Conservation (phyloP, 164 flowering plant species). For the Brasenia schreberi region DNA sequence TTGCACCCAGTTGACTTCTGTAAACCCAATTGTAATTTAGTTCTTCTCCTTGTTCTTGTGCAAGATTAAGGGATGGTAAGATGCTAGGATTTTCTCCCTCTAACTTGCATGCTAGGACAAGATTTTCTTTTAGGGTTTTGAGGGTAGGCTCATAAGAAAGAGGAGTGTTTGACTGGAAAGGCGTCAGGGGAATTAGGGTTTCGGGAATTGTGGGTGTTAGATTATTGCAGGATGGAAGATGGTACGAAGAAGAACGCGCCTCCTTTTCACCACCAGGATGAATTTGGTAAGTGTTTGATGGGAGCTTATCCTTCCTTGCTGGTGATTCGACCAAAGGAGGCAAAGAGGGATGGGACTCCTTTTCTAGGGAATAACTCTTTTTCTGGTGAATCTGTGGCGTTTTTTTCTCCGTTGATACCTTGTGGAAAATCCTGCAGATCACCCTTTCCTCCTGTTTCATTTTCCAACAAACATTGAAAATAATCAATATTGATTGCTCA, state of each 20-base stretch:
- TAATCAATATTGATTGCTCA: no score
- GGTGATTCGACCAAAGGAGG: slow-evolving; percentile 23
- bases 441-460: slow-evolving; percentile 75
- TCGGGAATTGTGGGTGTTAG: slow-evolving; percentile 7
- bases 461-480: neutral
- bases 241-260: slow-evolving; percentile 10
- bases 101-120: slow-evolving; percentile 26
- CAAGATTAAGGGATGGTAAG: slow-evolving; percentile 18
- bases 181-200: slow-evolving; percentile 7
- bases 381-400: slow-evolving; percentile 11
- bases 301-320: neutral
- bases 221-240: slow-evolving; percentile 6
- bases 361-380: slow-evolving; percentile 14
- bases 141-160: slow-evolving; percentile 16
- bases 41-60: slow-evolving; percentile 2
- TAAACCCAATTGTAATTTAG: slow-evolving; percentile 12
- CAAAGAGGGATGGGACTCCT: slow-evolving; percentile 11
- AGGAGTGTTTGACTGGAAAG: slow-evolving; percentile 1
- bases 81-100: slow-evolving; percentile 7
- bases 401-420: slow-evolving; percentile 33
- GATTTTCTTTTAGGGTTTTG: slow-evolving; percentile 10
- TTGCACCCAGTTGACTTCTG: slow-evolving; percentile 5
- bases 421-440: slow-evolving; percentile 65
- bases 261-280: slow-evolving; percentile 13
- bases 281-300: slow-evolving; percentile 9